Conservation (phyloP, 805 yeast species). For the Hanseniaspora clermontiae region DNA sequence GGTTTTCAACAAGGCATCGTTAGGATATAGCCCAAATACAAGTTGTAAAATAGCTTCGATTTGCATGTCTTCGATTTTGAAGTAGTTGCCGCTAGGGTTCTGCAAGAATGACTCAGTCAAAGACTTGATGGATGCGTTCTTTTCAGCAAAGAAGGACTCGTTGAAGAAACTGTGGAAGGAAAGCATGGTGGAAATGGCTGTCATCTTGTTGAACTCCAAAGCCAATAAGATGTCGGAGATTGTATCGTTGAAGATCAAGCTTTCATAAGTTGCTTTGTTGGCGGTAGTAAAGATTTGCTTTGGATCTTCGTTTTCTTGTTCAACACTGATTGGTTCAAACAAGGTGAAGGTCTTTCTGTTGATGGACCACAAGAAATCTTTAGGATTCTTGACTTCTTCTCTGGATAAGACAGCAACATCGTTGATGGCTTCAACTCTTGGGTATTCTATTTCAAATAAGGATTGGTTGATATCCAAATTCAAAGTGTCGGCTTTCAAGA, state of each 20-base stretch:
- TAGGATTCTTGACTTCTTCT: constrained; percentile 9
- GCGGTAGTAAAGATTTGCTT: constrained; percentile 52
- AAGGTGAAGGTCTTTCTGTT: constrained; percentile 53
- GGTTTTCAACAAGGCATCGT: constrained; percentile 31
- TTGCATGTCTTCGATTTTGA: constrained; percentile 84
- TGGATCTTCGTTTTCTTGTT: constrained; percentile 26
- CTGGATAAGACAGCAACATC: constrained; percentile 15
- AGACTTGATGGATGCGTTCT: constrained; percentile 69
- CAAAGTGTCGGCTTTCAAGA: constrained; percentile 1
- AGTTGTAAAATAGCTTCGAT: constrained; percentile 69
- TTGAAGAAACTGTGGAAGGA: constrained; percentile 62
- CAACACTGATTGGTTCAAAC: constrained; percentile 36
- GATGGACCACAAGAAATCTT: constrained; percentile 43
- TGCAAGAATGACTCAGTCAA: constrained; percentile 35
- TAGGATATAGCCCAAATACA: constrained; percentile 57
- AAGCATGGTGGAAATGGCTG: constrained; percentile 71
- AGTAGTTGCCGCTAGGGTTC: constrained; percentile 41
- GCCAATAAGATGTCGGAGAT: constrained; percentile 62
- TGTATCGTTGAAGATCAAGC: constrained; percentile 61
- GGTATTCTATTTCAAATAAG: constrained; percentile 6
- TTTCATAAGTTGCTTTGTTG: constrained; percentile 36
- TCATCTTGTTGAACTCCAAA: constrained; percentile 78
- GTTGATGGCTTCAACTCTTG: constrained; percentile 13
- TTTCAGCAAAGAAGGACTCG: constrained; percentile 48
- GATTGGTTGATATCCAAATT: constrained; percentile 15